phyloP scores from a whole-genome alignment of 2,329 filamentous ascomycete species.

The Hypoxylon sp. region DNA sequence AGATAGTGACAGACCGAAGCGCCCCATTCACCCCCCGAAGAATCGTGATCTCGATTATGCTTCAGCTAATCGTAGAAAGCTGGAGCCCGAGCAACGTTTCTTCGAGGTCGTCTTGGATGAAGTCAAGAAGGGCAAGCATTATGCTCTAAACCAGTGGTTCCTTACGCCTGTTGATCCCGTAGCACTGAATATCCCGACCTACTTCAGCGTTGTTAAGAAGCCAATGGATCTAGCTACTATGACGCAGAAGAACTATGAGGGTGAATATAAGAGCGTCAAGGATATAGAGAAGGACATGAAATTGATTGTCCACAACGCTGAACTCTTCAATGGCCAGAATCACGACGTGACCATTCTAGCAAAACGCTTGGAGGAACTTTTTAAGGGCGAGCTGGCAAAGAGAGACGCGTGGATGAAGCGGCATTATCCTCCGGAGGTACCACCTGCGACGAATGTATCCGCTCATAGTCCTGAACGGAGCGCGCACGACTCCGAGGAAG shows the following conservation, averaged over 20 bases:
- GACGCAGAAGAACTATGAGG: slow-evolving; percentile 79
- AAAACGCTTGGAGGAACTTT: slow-evolving; percentile 79
- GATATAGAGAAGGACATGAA: slow-evolving; percentile 89
- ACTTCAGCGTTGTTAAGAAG: slow-evolving; percentile 94
- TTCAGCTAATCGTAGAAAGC: slow-evolving; percentile 83
- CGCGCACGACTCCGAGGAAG: slow-evolving; percentile 80
- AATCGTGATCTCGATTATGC: slow-evolving; percentile 92
- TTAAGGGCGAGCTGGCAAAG: slow-evolving; percentile 80
- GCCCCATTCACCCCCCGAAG: slow-evolving; percentile 92
- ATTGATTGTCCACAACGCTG: slow-evolving; percentile 90
- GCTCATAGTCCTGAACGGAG: slow-evolving; percentile 75
- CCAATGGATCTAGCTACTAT: slow-evolving; percentile 96
- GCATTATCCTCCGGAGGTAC: slow-evolving; percentile 70
- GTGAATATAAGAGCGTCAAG: slow-evolving; percentile 84
- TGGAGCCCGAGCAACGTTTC: slow-evolving; percentile 89
- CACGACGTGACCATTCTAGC: slow-evolving; percentile 82
- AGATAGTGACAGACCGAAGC: slow-evolving; percentile 86
- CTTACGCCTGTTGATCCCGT: slow-evolving; percentile 90
- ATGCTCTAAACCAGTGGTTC: slow-evolving; percentile 79
- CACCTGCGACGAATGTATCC: slow-evolving; percentile 64
- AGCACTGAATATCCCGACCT: slow-evolving; percentile 91
- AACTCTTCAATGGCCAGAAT: slow-evolving; percentile 84
- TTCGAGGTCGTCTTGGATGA: slow-evolving; percentile 86
- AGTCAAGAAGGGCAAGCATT: slow-evolving; percentile 81
- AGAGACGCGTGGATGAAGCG: slow-evolving; percentile 87